A percentile compares a stretch with the other conserved stretches of the same genome.
These are phyloP conservation scores for Pisolithus tinctorius DNA, from an alignment of 768 basidiomycete species.

Conservation along the genomic window DNA sequence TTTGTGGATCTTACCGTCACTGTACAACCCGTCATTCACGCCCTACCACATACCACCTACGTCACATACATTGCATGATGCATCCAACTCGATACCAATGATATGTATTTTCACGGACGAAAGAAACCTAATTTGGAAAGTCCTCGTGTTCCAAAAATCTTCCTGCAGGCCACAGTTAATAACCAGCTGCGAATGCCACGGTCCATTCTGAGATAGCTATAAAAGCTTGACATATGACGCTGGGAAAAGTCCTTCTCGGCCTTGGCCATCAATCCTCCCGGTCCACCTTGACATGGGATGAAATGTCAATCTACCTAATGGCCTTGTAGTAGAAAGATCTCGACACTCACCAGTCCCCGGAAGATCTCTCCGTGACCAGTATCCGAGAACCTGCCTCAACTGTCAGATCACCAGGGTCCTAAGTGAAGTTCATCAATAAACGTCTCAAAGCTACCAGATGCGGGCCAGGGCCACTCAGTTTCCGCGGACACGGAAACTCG, in stretches of 20 bases:
- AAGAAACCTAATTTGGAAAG: no score
- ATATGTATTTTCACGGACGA: no score
- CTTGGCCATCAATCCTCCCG: slow-evolving; percentile 53
- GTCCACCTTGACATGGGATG: slow-evolving; percentile 49
- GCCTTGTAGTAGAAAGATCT: not conserved
- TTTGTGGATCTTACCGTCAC: no score
- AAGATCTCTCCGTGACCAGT: slow-evolving; percentile 57
- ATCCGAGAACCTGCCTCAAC: slow-evolving; percentile 53
- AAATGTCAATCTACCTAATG: slow-evolving; percentile 1
- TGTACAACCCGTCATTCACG: no score
- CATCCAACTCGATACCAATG: no score
- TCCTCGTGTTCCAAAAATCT: no score
- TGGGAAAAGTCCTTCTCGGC: slow-evolving; percentile 55
- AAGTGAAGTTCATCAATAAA: not conserved
- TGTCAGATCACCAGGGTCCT: slow-evolving; percentile 67
- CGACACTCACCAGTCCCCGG: slow-evolving; percentile 64
- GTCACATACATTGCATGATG: no score
- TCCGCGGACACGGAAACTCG: not conserved
- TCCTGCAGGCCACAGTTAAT: no score
- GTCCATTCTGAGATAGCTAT: slow-evolving; percentile 20
- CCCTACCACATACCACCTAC: no score
- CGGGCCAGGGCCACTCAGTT: not conserved
- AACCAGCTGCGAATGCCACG: not conserved
- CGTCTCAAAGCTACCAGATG: slow-evolving; percentile 3
- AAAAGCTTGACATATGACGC: slow-evolving; percentile 63